Conservation (phyloP, 495 filamentous ascomycete species). For the Aspergillus indologenus region DNA sequence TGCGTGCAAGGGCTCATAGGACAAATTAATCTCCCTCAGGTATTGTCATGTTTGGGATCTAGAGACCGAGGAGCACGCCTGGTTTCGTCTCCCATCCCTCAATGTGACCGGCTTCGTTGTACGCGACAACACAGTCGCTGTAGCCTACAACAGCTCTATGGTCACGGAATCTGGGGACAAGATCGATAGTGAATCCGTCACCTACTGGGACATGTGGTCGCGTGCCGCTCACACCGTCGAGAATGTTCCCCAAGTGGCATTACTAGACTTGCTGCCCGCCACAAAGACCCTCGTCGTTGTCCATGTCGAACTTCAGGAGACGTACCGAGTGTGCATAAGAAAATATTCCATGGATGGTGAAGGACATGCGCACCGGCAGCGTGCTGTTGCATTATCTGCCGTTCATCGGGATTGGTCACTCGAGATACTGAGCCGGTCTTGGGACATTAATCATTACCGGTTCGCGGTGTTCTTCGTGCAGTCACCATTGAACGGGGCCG, state of each 20-base stretch:
- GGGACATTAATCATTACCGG: conserved; percentile 3
- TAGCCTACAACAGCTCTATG: conserved; percentile 11
- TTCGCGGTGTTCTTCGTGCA: conserved; percentile 14
- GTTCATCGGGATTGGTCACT: not conserved
- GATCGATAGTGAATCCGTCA: conserved; percentile 7
- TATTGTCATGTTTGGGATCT: conserved; percentile 34
- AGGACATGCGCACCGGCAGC: not conserved
- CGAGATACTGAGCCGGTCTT: not conserved
- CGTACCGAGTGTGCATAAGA: conserved; percentile 9
- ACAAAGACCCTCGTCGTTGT: conserved; percentile 12
- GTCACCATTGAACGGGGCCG: not conserved
- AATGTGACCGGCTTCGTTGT: conserved; percentile 13
- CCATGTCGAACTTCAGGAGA: conserved; percentile 9
- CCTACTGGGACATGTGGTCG: conserved; percentile 27
- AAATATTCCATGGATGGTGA: conserved; percentile 9
- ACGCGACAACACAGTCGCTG: conserved; percentile 19
- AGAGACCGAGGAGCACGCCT: conserved; percentile 17
- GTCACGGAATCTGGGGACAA: not conserved
- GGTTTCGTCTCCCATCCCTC: conserved; percentile 25
- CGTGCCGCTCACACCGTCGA: conserved; percentile 17
- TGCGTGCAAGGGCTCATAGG: not conserved
- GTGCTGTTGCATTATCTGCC: conserved; percentile 3
- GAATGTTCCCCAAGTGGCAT: conserved; percentile 8
- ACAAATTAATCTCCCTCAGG: conserved; percentile 8
- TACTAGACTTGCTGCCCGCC: conserved; percentile 10